Percentiles rank a stretch among this genome's conserved stretches.
Evolutionary conservation across 768 basidiomycete species (phyloP).

Genomic region (Trichaptum fuscoviolaceum): DNA sequence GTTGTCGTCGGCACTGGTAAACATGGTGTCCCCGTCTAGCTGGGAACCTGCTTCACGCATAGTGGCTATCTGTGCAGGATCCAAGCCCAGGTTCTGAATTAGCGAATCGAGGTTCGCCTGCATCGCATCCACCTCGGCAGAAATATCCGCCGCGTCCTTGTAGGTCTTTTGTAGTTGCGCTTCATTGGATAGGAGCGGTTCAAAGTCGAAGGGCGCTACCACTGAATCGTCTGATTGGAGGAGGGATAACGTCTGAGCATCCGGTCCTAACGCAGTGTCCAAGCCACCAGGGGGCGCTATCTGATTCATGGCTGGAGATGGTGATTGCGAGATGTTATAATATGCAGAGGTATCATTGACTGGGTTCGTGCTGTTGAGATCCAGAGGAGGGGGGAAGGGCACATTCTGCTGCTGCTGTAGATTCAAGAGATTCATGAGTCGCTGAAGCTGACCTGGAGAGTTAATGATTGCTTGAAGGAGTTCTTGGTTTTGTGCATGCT

Average conservation of each 20-base stretch:
- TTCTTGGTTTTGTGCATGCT: conserved; percentile 17
- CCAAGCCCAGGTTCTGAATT: conserved; percentile 65
- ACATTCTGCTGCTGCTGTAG: conserved; percentile 13
- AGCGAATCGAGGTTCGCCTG: conserved; percentile 65
- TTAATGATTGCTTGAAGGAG: conserved; percentile 20
- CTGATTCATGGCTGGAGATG: background rate
- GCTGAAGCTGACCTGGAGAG: conserved; percentile 23
- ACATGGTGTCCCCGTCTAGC: background rate
- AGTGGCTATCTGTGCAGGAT: conserved; percentile 28
- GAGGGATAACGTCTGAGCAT: conserved; percentile 15
- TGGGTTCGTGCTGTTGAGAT: background rate
- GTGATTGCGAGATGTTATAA: background rate
- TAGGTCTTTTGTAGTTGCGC: conserved; percentile 51
- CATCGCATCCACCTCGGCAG: conserved; percentile 66
- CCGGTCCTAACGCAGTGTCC: conserved; percentile 9
- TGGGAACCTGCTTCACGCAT: background rate
- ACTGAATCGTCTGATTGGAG: conserved; percentile 19
- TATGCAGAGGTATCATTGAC: conserved; percentile 11
- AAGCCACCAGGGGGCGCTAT: background rate
- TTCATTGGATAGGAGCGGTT: conserved; percentile 28
- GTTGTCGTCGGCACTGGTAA: background rate
- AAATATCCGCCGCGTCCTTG: conserved; percentile 57
- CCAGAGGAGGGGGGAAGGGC: conserved; percentile 8
- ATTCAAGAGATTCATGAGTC: conserved; percentile 17
- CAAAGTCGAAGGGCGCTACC: conserved; percentile 21